Conservation (phyloP, 192 early-diverging fungal species). For the Lunasporangiospora selenospora region DNA sequence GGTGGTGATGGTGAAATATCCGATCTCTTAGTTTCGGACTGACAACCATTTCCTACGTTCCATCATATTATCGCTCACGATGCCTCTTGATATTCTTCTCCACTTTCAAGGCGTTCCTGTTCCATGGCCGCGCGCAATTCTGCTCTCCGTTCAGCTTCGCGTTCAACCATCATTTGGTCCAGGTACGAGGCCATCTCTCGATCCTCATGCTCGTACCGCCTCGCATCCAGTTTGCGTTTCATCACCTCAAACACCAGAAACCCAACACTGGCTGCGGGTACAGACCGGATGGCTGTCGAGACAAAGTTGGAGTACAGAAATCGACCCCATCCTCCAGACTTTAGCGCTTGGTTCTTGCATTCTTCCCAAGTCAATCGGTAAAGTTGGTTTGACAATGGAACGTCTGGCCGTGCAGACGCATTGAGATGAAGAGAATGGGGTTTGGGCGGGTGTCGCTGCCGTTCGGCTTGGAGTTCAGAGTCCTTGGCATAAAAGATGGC, state of each 20-base stretch:
- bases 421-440: slow-evolving; percentile 49
- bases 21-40: too few relatives aligned
- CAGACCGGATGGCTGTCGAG: slow-evolving; percentile 51
- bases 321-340: slow-evolving; percentile 49
- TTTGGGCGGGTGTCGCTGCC: slow-evolving; percentile 2
- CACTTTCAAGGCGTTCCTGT: background rate
- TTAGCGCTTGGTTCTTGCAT: slow-evolving; percentile 51
- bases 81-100: slow-evolving; percentile 1
- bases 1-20: too few relatives aligned
- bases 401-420: slow-evolving; percentile 30
- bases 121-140: slow-evolving; percentile 8
- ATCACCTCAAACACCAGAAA: slow-evolving; percentile 71
- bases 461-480: slow-evolving; percentile 56
- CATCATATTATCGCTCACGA: too few relatives aligned
- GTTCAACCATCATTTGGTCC: slow-evolving; percentile 37
- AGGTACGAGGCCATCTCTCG: slow-evolving; percentile 38
- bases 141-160: slow-evolving; percentile 17
- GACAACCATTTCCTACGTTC: too few relatives aligned
- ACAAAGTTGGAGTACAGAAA: slow-evolving; percentile 63
- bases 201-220: slow-evolving; percentile 45
- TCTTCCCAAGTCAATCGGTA: slow-evolving; percentile 62
- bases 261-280: slow-evolving; percentile 67
- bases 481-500: slow-evolving; percentile 72
- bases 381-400: slow-evolving; percentile 34
- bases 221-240: slow-evolving; percentile 59